Percentiles rank a stretch among this genome's conserved stretches.
Conservation (phyloP, 345 rosid genomes). For the Brassica napus region DNA sequence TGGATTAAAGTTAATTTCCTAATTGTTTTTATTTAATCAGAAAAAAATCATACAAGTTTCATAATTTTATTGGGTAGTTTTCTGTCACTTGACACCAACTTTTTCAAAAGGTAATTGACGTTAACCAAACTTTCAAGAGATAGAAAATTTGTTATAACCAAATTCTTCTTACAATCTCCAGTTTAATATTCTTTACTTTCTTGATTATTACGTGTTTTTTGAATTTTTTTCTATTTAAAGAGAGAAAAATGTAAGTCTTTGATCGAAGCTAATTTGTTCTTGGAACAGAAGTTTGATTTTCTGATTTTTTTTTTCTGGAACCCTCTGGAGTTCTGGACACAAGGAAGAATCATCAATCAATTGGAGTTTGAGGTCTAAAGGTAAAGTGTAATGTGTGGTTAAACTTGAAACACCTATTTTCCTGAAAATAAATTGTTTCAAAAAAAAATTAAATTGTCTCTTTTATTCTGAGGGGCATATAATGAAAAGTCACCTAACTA, state of each 20-base stretch:
- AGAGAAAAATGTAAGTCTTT: neutral
- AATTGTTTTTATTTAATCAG: neutral
- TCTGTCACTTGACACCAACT: slow-evolving; percentile 19
- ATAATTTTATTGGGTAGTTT: slow-evolving; percentile 3
- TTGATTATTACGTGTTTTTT: neutral
- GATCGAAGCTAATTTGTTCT: neutral
- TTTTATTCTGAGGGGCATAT: slow-evolving; percentile 6
- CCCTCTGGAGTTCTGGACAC: slow-evolving; percentile 3
- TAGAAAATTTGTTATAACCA: slow-evolving; percentile 13
- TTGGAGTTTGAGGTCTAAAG: slow-evolving; percentile 26
- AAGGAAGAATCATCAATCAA: neutral
- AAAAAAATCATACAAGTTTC: slow-evolving; percentile 7
- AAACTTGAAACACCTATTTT: slow-evolving; percentile 1
- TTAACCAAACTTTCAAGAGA: slow-evolving; percentile 30
- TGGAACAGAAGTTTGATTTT: neutral
- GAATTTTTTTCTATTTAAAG: neutral
- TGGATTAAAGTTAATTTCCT: slow-evolving; percentile 3
- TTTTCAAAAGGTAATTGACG: slow-evolving; percentile 14
- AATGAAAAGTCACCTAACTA: slow-evolving; percentile 26
- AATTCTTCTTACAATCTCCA: neutral
- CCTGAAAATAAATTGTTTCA: neutral
- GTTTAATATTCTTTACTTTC: neutral
- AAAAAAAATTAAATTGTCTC: neutral
- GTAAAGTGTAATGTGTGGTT: slow-evolving; percentile 36
- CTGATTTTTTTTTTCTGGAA: slow-evolving; percentile 23